Evolutionary conservation across 345 rosid species (phyloP).

Genomic region (Balakata baccata): DNA sequence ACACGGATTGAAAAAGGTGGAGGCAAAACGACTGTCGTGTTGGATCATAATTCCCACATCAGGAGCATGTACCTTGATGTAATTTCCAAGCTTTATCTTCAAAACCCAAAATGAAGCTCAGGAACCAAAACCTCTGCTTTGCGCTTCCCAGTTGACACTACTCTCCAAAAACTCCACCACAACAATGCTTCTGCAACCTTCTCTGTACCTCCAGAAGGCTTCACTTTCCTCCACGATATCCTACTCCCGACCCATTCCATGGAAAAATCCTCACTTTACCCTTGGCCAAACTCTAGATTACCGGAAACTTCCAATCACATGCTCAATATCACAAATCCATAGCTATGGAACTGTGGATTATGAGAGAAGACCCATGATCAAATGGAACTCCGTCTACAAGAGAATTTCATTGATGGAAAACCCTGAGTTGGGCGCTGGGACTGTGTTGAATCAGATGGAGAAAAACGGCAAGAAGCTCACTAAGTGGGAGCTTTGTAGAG

Average conservation of each 20-base stretch:
- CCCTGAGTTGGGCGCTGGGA: slow-evolving; percentile 68
- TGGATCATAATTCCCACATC: not conserved
- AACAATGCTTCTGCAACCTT: slow-evolving; percentile 56
- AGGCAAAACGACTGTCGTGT: not conserved
- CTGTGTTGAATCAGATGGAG: slow-evolving; percentile 69
- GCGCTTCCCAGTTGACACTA: not conserved
- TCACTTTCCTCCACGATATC: slow-evolving; percentile 45
- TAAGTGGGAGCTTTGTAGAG: slow-evolving; percentile 88
- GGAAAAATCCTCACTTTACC: slow-evolving; percentile 20
- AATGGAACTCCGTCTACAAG: slow-evolving; percentile 78
- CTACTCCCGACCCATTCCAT: slow-evolving; percentile 37
- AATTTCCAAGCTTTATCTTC: slow-evolving; percentile 23
- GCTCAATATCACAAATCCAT: slow-evolving; percentile 65
- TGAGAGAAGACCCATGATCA: slow-evolving; percentile 66
- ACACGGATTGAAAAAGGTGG: no score
- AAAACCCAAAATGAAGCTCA: not conserved
- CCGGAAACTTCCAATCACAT: slow-evolving; percentile 28
- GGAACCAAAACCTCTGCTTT: not conserved
- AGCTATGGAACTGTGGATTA: slow-evolving; percentile 70
- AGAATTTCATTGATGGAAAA: slow-evolving; percentile 70
- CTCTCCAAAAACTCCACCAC: slow-evolving; percentile 4
- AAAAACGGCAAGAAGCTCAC: slow-evolving; percentile 59
- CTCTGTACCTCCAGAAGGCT: slow-evolving; percentile 40
- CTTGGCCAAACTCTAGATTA: slow-evolving; percentile 20
- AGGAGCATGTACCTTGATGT: not conserved